Percentiles rank a stretch among this genome's conserved stretches.
Evolutionary conservation across 1,139 yeast genomes (phyloP).

Genomic region (Eremothecium coryli): DNA sequence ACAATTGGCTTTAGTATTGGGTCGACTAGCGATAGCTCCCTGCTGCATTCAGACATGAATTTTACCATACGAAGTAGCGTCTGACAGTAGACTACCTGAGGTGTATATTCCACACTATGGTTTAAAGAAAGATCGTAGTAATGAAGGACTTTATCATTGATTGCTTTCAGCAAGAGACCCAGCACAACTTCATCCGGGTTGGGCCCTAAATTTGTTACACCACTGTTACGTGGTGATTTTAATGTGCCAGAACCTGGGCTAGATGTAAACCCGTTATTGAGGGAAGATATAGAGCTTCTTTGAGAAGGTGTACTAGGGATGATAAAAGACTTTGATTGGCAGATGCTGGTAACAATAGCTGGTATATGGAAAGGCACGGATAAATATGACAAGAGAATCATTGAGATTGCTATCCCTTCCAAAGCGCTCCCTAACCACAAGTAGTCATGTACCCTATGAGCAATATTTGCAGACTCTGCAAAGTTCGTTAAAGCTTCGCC

Average conservation of each 20-base stretch:
- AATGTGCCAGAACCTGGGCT: slow-evolving; percentile 22
- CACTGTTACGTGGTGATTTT: slow-evolving; percentile 35
- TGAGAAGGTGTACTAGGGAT: slow-evolving; percentile 13
- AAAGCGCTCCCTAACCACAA: slow-evolving; percentile 84
- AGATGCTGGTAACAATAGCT: slow-evolving; percentile 31
- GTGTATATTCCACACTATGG: slow-evolving; percentile 67
- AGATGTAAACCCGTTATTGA: slow-evolving; percentile 8
- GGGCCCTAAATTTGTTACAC: slow-evolving; percentile 8
- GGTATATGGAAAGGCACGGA: slow-evolving; percentile 58
- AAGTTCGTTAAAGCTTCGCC: slow-evolving; percentile 62
- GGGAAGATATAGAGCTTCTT: slow-evolving; percentile 8
- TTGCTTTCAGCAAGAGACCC: slow-evolving; percentile 45
- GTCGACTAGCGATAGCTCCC: slow-evolving; percentile 43
- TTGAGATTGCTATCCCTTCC: slow-evolving; percentile 66
- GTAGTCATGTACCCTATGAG: slow-evolving; percentile 61
- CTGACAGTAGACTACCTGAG: slow-evolving; percentile 74
- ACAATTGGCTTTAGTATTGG: slow-evolving; percentile 38
- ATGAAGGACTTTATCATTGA: slow-evolving; percentile 43
- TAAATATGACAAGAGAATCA: slow-evolving; percentile 51
- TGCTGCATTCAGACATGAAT: slow-evolving; percentile 47
- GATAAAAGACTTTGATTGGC: slow-evolving; percentile 24
- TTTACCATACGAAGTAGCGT: slow-evolving; percentile 55
- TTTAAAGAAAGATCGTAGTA: slow-evolving; percentile 53
- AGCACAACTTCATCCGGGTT: slow-evolving; percentile 20
- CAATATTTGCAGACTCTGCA: slow-evolving; percentile 55